These are phyloP conservation scores for Oryza nivara DNA, from an alignment of 176 grass and related monocot species.

Conservation along the genomic window DNA sequence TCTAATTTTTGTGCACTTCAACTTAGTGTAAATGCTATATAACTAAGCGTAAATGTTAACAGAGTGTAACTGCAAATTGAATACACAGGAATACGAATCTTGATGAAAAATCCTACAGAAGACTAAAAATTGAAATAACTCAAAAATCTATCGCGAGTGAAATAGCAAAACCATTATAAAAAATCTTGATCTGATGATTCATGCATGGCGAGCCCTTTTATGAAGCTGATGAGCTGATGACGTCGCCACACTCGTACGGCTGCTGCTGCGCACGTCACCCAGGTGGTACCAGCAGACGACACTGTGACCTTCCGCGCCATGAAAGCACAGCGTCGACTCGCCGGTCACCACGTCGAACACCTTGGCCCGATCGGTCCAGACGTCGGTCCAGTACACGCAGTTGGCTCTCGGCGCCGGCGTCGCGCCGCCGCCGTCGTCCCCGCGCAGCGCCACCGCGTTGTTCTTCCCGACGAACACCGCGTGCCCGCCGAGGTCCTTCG, in stretches of 20 bases:
- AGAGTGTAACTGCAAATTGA: too few relatives aligned
- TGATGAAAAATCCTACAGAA: too few relatives aligned
- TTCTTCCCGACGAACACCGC: constrained; percentile 8
- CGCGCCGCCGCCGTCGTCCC: neutral
- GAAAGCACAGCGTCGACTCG: neutral
- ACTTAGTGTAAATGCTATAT: too few relatives aligned
- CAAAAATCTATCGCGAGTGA: too few relatives aligned
- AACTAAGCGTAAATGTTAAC: too few relatives aligned
- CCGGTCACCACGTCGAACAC: constrained; percentile 1
- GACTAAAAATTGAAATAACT: too few relatives aligned
- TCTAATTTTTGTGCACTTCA: too few relatives aligned
- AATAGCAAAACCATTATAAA: too few relatives aligned
- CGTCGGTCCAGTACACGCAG: constrained; percentile 25
- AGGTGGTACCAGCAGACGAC: neutral
- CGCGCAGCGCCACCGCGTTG: neutral
- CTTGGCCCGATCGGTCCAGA: neutral
- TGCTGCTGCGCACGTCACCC: neutral
- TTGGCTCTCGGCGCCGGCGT: neutral
- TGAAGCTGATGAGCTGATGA: neutral
- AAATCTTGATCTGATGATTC: neutral
- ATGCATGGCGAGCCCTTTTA: neutral
- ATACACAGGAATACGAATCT: too few relatives aligned
- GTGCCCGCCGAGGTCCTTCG: neutral
- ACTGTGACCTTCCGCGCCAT: neutral
- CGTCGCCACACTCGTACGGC: neutral